phyloP scores from a whole-genome alignment of 495 filamentous ascomycete genomes.

The Aspergillus sparsus region DNA sequence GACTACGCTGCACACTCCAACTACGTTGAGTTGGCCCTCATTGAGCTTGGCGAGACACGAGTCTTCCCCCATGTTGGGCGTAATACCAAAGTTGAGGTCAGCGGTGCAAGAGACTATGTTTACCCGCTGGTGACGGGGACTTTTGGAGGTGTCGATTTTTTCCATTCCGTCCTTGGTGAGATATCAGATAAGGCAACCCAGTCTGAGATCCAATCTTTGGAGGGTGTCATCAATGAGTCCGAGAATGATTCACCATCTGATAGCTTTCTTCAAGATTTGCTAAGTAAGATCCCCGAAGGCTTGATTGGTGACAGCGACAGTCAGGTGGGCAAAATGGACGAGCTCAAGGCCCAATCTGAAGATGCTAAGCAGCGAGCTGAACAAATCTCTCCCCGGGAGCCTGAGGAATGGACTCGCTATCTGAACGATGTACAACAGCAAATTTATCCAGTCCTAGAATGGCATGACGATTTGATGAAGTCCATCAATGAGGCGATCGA shows the following conservation, averaged over 20 bases:
- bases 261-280: slow-evolving; percentile 70
- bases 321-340: slow-evolving; percentile 64
- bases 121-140: slow-evolving; percentile 86
- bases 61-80: slow-evolving; percentile 86
- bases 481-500: slow-evolving; percentile 73
- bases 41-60: slow-evolving; percentile 75
- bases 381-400: slow-evolving; percentile 68
- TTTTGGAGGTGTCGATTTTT: slow-evolving; percentile 85
- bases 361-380: slow-evolving; percentile 48
- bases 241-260: slow-evolving; percentile 50
- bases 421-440: slow-evolving; percentile 66
- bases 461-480: slow-evolving; percentile 84
- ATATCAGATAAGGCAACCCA: slow-evolving; percentile 85
- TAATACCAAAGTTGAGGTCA: slow-evolving; percentile 62
- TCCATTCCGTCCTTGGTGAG: slow-evolving; percentile 88
- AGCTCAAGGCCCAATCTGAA: slow-evolving; percentile 67
- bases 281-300: slow-evolving; percentile 75
- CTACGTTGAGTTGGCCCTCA: slow-evolving; percentile 80
- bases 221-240: slow-evolving; percentile 68
- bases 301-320: slow-evolving; percentile 66
- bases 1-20: slow-evolving; percentile 92
- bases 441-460: slow-evolving; percentile 83
- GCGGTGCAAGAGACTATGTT: slow-evolving; percentile 61
- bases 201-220: slow-evolving; percentile 79
- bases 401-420: slow-evolving; percentile 72